phyloP scores from a whole-genome alignment of 2,329 filamentous ascomycete species.

The Trichophaea hybrida region DNA sequence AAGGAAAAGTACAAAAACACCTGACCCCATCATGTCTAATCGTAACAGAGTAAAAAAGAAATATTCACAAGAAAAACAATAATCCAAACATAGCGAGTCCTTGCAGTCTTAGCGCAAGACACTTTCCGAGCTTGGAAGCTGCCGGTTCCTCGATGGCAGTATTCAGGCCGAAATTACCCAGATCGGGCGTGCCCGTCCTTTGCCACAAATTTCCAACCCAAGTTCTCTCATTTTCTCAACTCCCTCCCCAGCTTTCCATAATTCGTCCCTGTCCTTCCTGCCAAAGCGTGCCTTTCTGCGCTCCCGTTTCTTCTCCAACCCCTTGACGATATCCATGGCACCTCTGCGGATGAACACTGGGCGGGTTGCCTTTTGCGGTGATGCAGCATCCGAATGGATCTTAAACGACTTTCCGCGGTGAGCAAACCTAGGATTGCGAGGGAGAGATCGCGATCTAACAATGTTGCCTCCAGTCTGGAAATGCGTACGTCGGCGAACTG shows the following conservation, averaged over 20 bases:
- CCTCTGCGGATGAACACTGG: slow-evolving; percentile 62
- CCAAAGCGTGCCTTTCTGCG: slow-evolving; percentile 66
- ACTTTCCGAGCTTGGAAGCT: not conserved
- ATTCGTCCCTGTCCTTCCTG: slow-evolving; percentile 40
- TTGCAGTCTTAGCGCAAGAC: not conserved
- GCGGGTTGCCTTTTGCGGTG: slow-evolving; percentile 23
- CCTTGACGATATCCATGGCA: slow-evolving; percentile 96
- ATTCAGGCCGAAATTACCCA: slow-evolving; percentile 27
- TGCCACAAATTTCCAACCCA: slow-evolving; percentile 75
- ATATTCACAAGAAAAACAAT: slow-evolving; percentile 6
- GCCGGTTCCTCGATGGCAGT: not conserved
- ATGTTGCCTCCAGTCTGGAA: slow-evolving; percentile 35
- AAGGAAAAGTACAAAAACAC: slow-evolving; percentile 15
- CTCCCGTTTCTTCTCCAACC: slow-evolving; percentile 84
- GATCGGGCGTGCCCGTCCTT: slow-evolving; percentile 30
- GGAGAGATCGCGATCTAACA: slow-evolving; percentile 76
- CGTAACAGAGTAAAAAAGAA: slow-evolving; percentile 26
- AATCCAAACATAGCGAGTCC: not conserved
- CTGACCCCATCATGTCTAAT: slow-evolving; percentile 20
- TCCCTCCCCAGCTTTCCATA: slow-evolving; percentile 51
- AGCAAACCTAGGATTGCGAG: slow-evolving; percentile 60
- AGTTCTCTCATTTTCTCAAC: slow-evolving; percentile 88
- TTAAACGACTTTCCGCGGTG: slow-evolving; percentile 33
- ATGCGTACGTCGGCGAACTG: slow-evolving; percentile 42
- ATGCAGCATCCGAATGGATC: slow-evolving; percentile 21